These are phyloP conservation scores for Penicillium olsonii DNA, from an alignment of 2,329 filamentous ascomycete genomes.

Conservation along the genomic window DNA sequence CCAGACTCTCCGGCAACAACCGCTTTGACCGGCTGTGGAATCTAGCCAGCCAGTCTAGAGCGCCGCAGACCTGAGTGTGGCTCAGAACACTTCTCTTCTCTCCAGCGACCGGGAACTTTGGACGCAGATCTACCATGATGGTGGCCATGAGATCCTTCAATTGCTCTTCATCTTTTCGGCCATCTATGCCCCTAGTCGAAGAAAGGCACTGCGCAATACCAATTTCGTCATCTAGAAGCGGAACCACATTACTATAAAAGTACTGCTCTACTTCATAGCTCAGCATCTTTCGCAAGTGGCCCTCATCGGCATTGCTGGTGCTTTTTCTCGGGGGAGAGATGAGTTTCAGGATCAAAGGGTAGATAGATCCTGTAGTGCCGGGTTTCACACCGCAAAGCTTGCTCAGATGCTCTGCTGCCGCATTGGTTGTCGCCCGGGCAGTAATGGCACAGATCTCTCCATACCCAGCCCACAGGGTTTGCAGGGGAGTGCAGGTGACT, in stretches of 20 bases:
- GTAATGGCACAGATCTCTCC: conserved; percentile 58
- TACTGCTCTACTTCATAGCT: conserved; percentile 68
- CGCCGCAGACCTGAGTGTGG: conserved; percentile 51
- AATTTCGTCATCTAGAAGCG: conserved; percentile 46
- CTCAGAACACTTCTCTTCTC: conserved; percentile 45
- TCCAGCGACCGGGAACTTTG: conserved; percentile 56
- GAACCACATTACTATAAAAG: conserved; percentile 62
- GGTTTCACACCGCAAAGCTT: conserved; percentile 24
- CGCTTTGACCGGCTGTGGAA: conserved; percentile 62
- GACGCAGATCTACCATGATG: conserved; percentile 59
- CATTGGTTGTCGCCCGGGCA: conserved; percentile 39
- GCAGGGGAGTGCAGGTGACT: conserved; percentile 34
- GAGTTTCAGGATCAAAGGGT: conserved; percentile 58
- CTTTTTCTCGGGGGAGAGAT: conserved; percentile 54
- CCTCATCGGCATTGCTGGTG: conserved; percentile 51
- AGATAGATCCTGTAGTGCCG: conserved; percentile 15
- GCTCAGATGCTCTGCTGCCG: conserved; percentile 24
- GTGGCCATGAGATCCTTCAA: conserved; percentile 51
- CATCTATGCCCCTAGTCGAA: conserved; percentile 39
- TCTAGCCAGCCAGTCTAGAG: conserved; percentile 62
- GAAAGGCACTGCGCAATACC: conserved; percentile 55
- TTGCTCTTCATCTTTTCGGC: conserved; percentile 27
- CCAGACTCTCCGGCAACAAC: conserved; percentile 28
- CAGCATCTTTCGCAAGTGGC: conserved; percentile 65
- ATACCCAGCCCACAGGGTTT: conserved; percentile 52